Base-by-base conservation (phyloP, 345 rosid species). In the Turritis glabra region DNA sequence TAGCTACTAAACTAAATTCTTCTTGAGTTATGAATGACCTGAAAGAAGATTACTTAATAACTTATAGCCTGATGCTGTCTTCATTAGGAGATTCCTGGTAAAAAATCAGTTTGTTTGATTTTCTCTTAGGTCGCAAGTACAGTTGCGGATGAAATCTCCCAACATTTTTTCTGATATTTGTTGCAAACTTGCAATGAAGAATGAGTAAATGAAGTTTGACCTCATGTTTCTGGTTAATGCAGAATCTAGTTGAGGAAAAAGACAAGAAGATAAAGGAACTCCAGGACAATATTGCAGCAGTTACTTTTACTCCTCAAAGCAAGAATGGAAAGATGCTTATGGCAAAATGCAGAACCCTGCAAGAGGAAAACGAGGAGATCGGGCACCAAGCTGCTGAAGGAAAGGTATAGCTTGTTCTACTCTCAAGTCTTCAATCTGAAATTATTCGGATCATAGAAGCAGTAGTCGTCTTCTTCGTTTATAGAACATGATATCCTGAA, bases 291-390 rank as follows among this genome's bases (percentile, higher is more conserved):
- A 85, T 89, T 82, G 85, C 88, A 32, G 97, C 97, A 22, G 88
- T 92, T 74, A 88, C 82, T 81, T 96, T 95, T 60, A 95, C 99
- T 54, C 85, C 97, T 19, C 86, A 85, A 73, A 88, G 98, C 85
- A 88, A 88, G 86, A 90, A 82, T 91, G 99, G 99, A 18, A 92
- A 81, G 83, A 86, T 93, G 93, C 87, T 96, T 75, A 88, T 96
- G 96, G 91, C 92, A 15, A 96, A 96, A 76, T 92, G 98, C 72
- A 88, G 85, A 80, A 92, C 99, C 50, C 73, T 90, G 77, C 94
- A 85, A 77, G 99, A 92, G 81, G 99, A 96, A 86, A 96, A 96
- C 71, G 97, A 92, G 75, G 99, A 96, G 83, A 90, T 96, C 72
- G 99, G 98, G 67, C 85, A 83, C 72, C 96, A 90, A 84, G 97